These are phyloP conservation scores for Lipomyces mesembrius DNA, from an alignment of 805 yeast species.

Conservation along the genomic window DNA sequence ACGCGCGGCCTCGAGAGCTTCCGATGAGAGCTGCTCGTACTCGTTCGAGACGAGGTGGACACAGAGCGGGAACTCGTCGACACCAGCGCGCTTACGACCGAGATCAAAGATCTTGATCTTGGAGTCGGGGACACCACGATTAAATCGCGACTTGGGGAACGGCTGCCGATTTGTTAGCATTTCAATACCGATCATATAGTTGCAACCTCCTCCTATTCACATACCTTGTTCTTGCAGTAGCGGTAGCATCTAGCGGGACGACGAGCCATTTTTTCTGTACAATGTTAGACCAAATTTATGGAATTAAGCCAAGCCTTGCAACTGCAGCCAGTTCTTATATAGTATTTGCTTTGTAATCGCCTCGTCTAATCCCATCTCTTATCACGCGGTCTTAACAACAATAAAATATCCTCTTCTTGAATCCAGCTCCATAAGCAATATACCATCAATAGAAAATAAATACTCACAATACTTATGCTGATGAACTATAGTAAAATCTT, in stretches of 20 bases:
- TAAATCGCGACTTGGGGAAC: constrained; percentile 99
- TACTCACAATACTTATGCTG: background rate
- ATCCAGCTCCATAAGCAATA: background rate
- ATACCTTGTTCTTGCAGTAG: constrained; percentile 96
- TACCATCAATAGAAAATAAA: background rate
- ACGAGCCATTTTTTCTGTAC: constrained; percentile 85
- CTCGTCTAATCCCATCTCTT: background rate
- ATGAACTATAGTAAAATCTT: no score
- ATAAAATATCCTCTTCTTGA: background rate
- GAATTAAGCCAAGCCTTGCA: background rate
- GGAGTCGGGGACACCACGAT: constrained; percentile 99
- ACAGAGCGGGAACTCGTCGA: constrained; percentile 99
- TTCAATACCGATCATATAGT: background rate
- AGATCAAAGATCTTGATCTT: constrained; percentile 99
- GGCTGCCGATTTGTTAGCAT: constrained; percentile 53
- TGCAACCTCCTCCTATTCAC: background rate
- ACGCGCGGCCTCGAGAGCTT: constrained; percentile 99
- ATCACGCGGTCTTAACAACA: background rate
- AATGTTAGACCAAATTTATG: constrained; percentile 4
- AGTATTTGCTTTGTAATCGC: background rate
- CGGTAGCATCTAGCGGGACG: constrained; percentile 99
- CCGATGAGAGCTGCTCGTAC: constrained; percentile 98
- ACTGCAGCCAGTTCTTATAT: background rate
- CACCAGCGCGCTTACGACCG: constrained; percentile 99
- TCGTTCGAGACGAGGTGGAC: constrained; percentile 99